Conservation (phyloP, 2,329 filamentous ascomycete genomes). For the Arthrocladium fulminans region DNA sequence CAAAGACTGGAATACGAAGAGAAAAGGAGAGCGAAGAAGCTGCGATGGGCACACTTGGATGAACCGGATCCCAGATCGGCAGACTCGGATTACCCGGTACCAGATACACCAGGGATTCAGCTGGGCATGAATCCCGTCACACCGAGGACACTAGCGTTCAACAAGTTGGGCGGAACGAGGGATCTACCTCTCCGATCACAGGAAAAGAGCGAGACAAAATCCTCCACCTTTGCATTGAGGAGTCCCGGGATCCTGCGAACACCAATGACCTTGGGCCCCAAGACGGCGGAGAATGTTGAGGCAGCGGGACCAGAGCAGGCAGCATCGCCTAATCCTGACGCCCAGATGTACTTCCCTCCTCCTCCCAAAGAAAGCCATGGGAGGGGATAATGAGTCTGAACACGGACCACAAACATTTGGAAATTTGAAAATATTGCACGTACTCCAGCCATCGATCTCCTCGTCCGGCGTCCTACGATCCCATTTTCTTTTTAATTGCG, state of each 20-base stretch:
- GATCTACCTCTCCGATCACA: constrained; percentile 35
- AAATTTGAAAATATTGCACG: too few relatives aligned
- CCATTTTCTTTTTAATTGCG: too few relatives aligned
- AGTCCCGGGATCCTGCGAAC: constrained; percentile 20
- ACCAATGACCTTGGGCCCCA: constrained; percentile 16
- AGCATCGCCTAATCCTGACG: constrained; percentile 14
- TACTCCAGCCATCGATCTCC: too few relatives aligned
- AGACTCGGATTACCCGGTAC: constrained; percentile 25
- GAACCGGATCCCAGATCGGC: constrained; percentile 24
- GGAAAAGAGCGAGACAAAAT: constrained; percentile 15
- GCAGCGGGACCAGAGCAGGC: constrained; percentile 7
- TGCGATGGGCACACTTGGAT: constrained; percentile 28
- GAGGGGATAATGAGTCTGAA: neutral
- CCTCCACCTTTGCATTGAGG: constrained; percentile 14
- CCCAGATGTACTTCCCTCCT: constrained; percentile 35
- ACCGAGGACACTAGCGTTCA: constrained; percentile 36
- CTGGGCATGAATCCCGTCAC: constrained; percentile 27
- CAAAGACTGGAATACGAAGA: constrained; percentile 29
- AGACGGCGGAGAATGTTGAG: neutral
- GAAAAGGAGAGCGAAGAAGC: constrained; percentile 30
- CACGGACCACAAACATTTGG: too few relatives aligned
- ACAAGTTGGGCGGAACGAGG: constrained; percentile 30
- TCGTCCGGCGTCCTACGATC: too few relatives aligned
- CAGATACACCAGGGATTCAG: constrained; percentile 26
- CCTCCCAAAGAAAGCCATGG: constrained; percentile 28